Evolutionary conservation across 225 moss, liverwort and hornwort genomes (phyloP), one percentile per base, ranked within the genome.

Genomic region (Physcomitrium patens): DNA sequence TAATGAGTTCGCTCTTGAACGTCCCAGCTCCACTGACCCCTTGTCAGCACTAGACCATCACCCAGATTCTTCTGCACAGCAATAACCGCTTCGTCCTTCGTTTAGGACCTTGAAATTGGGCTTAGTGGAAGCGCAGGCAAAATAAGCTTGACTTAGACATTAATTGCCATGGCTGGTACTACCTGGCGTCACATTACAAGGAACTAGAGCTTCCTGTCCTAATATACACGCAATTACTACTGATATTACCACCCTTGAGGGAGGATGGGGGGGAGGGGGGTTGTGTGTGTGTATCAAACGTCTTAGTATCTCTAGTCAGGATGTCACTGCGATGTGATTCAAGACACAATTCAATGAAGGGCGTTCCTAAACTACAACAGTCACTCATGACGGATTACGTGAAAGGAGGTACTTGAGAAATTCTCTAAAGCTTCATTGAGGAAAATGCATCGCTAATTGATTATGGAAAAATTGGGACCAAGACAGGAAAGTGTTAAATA

Each of bases 1-100:
- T 93, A 95, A 50, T 88, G 82, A 48, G 64, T 61, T 69, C 67
- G 77, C 26, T 92, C 85, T 81, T 90, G 86, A 77, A 89, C 48
- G 60, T 84, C 83, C 95, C 99, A 99, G 80, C 83, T 90, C 99
- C 99, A 99, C 57, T 85, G 89, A 24, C 99, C 99, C 71, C 99
- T 89, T 47, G 99, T 99, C 78, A 99, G 80, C 70, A 95, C 86
- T 62, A 99, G 75, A 31, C 95, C 93, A 71, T 99, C 78, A 64
- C 90, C 99, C 60, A 78, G 63, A 45, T 77, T 87, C 68, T 79
- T 86, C 99, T 97, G 80, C 87, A 71, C 58, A 78, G 45, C 64
- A 65, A 37, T 37, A 37, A 37, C 31, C 31, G 31, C 31, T 37
- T 37, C 31, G 31, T 37, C 23, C 23, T 47, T 65, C 15, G 46